These are phyloP conservation scores for Podochytrium sp. DNA, from an alignment of 192 early-diverging fungal species.

Conservation along the genomic window DNA sequence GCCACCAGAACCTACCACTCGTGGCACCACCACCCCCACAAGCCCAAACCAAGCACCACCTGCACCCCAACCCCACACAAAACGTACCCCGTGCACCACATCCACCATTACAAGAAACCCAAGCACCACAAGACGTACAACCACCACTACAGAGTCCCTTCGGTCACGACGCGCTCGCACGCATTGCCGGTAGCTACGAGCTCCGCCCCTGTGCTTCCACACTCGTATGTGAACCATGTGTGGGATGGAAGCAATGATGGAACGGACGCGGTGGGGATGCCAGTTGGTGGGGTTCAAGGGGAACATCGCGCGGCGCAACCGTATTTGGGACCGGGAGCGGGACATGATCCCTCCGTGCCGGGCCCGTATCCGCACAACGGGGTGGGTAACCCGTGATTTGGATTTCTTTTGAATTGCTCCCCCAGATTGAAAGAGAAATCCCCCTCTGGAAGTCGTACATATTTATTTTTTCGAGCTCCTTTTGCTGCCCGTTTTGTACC, in stretches of 20 bases:
- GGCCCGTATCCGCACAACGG: neutral
- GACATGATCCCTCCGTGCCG: neutral
- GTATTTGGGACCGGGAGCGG: constrained; percentile 6
- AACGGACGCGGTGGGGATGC: constrained; percentile 3
- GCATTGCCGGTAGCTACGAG: no score
- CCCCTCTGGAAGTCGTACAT: no score
- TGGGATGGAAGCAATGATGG: neutral
- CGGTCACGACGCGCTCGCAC: neutral
- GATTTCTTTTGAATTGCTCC: no score
- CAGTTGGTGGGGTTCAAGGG: constrained; percentile 4
- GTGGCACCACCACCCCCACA: constrained; percentile 17
- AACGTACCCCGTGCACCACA: constrained; percentile 2
- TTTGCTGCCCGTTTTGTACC: neutral
- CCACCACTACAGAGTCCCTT: constrained; percentile 8
- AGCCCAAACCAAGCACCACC: neutral
- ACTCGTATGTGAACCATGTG: neutral
- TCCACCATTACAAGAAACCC: neutral
- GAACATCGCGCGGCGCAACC: neutral
- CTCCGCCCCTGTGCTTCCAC: no score
- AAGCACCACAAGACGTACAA: constrained; percentile 10
- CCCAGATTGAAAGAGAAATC: no score
- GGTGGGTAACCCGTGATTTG: neutral
- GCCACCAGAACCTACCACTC: constrained; percentile 22
- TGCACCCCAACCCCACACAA: neutral
- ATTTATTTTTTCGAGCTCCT: no score